Evolutionary conservation across 257 asterid species (phyloP).

Genomic region (Datura wrightii): DNA sequence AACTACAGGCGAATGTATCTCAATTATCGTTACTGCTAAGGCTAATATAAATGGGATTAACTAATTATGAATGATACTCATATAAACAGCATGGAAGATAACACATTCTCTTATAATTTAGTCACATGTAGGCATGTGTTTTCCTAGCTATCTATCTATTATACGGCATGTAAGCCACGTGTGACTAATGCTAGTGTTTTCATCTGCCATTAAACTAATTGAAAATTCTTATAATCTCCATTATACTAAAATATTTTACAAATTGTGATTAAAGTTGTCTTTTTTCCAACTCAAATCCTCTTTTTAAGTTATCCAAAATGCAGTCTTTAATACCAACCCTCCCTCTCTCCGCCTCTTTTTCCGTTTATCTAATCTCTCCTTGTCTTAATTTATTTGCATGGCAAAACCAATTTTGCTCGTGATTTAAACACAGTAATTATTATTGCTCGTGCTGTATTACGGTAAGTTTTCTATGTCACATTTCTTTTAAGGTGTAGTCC

Average conservation of each 20-base stretch:
- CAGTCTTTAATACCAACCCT: not conserved
- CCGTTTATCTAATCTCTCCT: not conserved
- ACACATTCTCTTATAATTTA: constrained; percentile 34
- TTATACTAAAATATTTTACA: not conserved
- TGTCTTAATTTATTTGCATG: no score
- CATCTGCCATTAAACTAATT: constrained; percentile 36
- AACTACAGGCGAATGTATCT: not conserved
- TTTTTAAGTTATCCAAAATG: not conserved
- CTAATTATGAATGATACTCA: not conserved
- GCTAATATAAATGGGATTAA: not conserved
- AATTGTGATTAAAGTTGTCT: constrained; percentile 13
- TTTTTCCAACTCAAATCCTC: constrained; percentile 35
- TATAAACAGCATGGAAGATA: not conserved
- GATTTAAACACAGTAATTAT: no score
- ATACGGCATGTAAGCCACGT: constrained; percentile 64
- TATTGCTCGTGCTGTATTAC: no score
- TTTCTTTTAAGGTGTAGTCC: no score
- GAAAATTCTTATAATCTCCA: constrained; percentile 27
- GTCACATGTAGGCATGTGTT: constrained; percentile 66
- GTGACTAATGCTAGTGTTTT: constrained; percentile 48
- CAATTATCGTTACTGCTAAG: not conserved
- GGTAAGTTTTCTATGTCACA: no score
- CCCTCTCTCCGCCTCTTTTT: not conserved
- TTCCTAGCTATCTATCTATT: constrained; percentile 1
- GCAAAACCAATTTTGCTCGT: no score